A percentile compares a stretch with the other conserved stretches of the same genome.
Conservation (phyloP, 257 asterid genomes). For the Solanum chmielewskii region DNA sequence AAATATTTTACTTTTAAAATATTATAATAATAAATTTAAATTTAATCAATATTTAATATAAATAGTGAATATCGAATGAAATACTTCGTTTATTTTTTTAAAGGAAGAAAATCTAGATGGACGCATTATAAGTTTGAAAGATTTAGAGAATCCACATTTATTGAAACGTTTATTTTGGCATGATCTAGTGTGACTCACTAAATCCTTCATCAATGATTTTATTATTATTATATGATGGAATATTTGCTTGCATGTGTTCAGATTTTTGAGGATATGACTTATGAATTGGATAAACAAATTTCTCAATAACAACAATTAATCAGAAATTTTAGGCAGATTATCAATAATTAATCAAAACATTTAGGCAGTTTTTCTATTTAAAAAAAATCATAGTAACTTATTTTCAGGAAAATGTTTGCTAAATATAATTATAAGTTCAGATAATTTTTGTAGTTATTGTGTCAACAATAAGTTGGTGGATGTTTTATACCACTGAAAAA, state of each 20-base stretch:
- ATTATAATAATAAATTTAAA: accelerated
- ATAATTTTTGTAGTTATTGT: background rate
- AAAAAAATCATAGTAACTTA: background rate
- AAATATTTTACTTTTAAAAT: accelerated
- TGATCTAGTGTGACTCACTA: constrained; percentile 11
- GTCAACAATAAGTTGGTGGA: background rate
- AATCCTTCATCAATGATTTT: constrained; percentile 1
- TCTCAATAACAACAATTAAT: background rate
- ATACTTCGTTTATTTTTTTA: too few species aligned
- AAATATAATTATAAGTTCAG: background rate
- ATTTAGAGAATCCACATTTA: background rate
- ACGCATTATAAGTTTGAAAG: background rate
- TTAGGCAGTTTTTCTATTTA: background rate
- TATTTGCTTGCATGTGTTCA: constrained; percentile 12
- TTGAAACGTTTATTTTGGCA: background rate
- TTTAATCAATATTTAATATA: accelerated
- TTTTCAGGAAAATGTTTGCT: background rate
- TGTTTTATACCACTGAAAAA: background rate
- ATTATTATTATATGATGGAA: background rate
- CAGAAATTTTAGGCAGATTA: background rate
- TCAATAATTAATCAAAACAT: background rate
- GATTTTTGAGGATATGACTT: background rate
- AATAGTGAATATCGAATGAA: accelerated
- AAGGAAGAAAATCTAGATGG: background rate
- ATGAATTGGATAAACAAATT: background rate